These are phyloP conservation scores for Planoprotostelium fungivorum DNA, from an alignment of 78 protist species.

Conservation along the genomic window DNA sequence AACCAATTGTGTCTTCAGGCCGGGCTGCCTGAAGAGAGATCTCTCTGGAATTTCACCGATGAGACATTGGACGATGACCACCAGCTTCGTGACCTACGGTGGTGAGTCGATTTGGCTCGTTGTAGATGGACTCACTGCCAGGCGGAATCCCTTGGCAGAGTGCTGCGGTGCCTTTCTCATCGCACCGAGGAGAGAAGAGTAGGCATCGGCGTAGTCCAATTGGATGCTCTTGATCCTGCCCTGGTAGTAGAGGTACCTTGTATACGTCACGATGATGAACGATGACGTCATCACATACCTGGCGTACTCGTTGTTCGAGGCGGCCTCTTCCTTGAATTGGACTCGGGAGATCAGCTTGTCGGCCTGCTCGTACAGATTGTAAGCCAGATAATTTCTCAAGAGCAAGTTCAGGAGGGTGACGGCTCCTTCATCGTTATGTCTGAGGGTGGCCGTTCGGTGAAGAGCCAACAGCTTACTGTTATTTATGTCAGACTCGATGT, in stretches of 20 bases:
- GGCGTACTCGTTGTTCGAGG: conserved; percentile 77
- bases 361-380: conserved; percentile 84
- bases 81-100: conserved; percentile 63
- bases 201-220: conserved; percentile 86
- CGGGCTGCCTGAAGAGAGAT: conserved; percentile 60
- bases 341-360: conserved; percentile 76
- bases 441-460: conserved; percentile 75
- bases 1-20: conserved; percentile 46
- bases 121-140: conserved; percentile 18
- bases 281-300: background rate
- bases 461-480: conserved; percentile 11
- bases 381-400: conserved; percentile 75
- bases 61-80: conserved; percentile 83
- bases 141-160: conserved; percentile 87
- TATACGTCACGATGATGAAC: background rate
- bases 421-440: conserved; percentile 75
- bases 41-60: conserved; percentile 95
- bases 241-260: conserved; percentile 83
- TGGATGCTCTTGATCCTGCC: conserved; percentile 87
- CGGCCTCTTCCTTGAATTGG: conserved; percentile 70
- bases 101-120: background rate
- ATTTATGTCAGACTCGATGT: background rate
- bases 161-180: conserved; percentile 92
- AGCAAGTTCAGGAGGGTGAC: conserved; percentile 80
- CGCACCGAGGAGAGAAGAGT: conserved; percentile 70